Evolutionary conservation across 2,329 filamentous ascomycete species (phyloP), one percentile per base, ranked within the genome.

Genomic region (Pyricularia pennisetigena): DNA sequence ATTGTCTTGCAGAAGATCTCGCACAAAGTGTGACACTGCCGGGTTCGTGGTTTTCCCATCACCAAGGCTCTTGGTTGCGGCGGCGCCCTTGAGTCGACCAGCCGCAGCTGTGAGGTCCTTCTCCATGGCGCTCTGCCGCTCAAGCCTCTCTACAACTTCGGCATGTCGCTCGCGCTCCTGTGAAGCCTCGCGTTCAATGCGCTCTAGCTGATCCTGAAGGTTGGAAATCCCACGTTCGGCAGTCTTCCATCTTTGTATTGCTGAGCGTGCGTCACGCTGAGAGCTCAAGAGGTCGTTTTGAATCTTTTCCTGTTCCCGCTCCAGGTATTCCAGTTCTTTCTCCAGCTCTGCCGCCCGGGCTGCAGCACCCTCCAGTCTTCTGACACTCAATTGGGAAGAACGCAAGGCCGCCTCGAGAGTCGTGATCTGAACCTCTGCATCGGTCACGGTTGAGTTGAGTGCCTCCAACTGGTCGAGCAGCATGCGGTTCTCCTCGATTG

Each of bases 21-120:
- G 93, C 68, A 99, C 95, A 73, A 99, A 98, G 75, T 96, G 92
- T 24, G 92, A 94, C n/a, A 98, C 92, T 54, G 97, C 92, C 69
- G 83, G 88, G 70, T 83, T 87, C 10, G 86, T 84, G 68, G 81
- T 82, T 72, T 86, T 85, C 32, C 85, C 83, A 3, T 85, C 83
- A 3, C 83, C 84, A 59, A 91, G 79, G 2, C 88, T 87, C 72
- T 88, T 90, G 30, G 85, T 84, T 0, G 90, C 92, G 3, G 93
- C 93, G 14, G 91, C 90, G 10, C 91, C 90, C 78, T 94, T 95
- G 67, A 97, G 82, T 68, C 93, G 86, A 35, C 90, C 90, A 14
- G 92, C 92, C 2, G 93, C 92, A 28, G 88, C 88, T 73, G 90
- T 89, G 62, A 97, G 82, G 75, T 97, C 92, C 73, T 87, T 88